Base-by-base conservation (phyloP, 1,139 yeast species). In the Blastobotrys persicus region DNA sequence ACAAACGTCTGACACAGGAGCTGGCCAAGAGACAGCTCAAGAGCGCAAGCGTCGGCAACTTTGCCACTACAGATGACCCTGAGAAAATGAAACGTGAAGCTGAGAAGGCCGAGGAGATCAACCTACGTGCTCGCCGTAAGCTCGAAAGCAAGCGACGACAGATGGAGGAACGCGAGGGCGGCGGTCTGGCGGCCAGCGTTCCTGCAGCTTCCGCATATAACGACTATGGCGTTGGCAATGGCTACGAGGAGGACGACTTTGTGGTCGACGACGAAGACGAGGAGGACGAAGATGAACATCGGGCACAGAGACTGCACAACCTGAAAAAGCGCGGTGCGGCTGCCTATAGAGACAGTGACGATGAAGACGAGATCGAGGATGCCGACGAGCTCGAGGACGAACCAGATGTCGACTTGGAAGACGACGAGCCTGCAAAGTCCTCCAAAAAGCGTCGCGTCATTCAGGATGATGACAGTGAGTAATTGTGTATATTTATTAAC, bases 21-120 rank as follows among this genome's bases (percentile, higher is more conserved):
- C 82, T 91, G 44, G 81, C 83, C 54, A 78, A 82, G 50, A 80
- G 80, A 56, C 85, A 85, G 65, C 76, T 74, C 61, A 55, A 55
- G 45, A 60, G 75, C 56, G 69, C 73, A 39, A 74, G 75, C 32
- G 81, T 83, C 41, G 82, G 83, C 53, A 84, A 86, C 41, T 83
- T 88, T 23, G 83, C 87, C 42, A 87, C 96, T 2, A 79, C 80
- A 23, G 85, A 81, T 53, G 98, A 92, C 71, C 98, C 98, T 1
- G 88, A 88, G 65, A 74, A 84, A 66, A 83, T 83, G 57, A 91
- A 89, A 62, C 80, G 87, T 62, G 81, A 81, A 59, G 82, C 91
- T 31, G 96, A 88, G 65, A 87, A 81, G 69, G 83, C 81, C 54
- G 95, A 85, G 61, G 80, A 61, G 40, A 59, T 61, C 55, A 68